Conservation (phyloP, 768 basidiomycete species). For the Serendipita indica region DNA sequence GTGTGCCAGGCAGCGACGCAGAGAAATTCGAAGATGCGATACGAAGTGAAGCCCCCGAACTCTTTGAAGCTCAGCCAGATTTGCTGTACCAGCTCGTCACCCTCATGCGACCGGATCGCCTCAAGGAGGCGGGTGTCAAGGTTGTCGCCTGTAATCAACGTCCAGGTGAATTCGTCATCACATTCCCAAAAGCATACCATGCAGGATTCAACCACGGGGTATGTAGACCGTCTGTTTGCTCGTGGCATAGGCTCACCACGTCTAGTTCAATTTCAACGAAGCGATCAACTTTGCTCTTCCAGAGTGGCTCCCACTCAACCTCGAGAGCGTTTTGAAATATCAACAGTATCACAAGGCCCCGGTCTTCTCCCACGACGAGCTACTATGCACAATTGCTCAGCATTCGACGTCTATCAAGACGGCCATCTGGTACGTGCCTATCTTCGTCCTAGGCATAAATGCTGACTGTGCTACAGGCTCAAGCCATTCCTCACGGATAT, state of each 20-base stretch:
- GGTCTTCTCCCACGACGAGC: conserved; percentile 96
- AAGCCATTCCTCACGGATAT: conserved; percentile 74
- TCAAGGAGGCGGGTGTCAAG: conserved; percentile 76
- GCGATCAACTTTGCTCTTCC: conserved; percentile 97
- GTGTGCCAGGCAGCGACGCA: conserved; percentile 88
- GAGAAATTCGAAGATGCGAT: conserved; percentile 95
- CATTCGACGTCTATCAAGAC: conserved; percentile 87
- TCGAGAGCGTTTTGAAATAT: conserved; percentile 81
- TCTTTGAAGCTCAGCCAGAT: conserved; percentile 95
- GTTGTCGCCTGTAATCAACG: conserved; percentile 93
- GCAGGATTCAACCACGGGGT: conserved; percentile 98
- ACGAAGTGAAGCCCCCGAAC: conserved; percentile 85
- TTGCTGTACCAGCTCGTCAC: conserved; percentile 95
- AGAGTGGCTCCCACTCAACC: conserved; percentile 81
- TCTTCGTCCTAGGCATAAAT: conserved; percentile 10
- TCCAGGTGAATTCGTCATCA: conserved; percentile 94
- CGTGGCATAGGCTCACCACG: not conserved
- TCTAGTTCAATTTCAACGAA: conserved; percentile 92
- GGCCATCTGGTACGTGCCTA: conserved; percentile 62
- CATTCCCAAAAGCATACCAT: conserved; percentile 95
- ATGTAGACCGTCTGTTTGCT: conserved; percentile 23
- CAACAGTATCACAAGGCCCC: conserved; percentile 83
- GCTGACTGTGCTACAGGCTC: conserved; percentile 39
- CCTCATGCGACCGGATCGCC: conserved; percentile 84
- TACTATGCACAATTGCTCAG: conserved; percentile 93